Evolutionary conservation across 2,329 filamentous ascomycete species (phyloP).

Genomic region (Zymoseptoria ardabiliae): DNA sequence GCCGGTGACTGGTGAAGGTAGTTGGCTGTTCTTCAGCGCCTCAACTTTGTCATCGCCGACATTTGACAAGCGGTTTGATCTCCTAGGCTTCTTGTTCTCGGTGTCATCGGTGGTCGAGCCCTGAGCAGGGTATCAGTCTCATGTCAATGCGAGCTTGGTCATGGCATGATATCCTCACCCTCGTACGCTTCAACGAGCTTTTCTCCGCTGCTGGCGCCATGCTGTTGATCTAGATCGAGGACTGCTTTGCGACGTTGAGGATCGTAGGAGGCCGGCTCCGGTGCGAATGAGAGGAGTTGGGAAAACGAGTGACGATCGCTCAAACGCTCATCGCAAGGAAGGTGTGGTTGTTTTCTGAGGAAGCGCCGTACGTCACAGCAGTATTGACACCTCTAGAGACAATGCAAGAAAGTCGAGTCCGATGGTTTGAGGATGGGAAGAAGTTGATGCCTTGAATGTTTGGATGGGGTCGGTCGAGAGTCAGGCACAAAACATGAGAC

Average conservation of each 20-base stretch:
- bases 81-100: constrained; percentile 74
- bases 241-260: neutral
- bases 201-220: constrained; percentile 49
- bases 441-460: neutral
- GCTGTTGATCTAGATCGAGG: too few species aligned
- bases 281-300: neutral
- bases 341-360: neutral
- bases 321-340: neutral
- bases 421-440: neutral
- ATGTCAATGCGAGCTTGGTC: constrained; percentile 5
- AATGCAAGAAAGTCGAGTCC: neutral
- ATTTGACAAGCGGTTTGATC: constrained; percentile 59
- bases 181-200: constrained; percentile 75
- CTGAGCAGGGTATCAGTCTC: constrained; percentile 39
- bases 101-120: constrained; percentile 59
- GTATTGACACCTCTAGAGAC: neutral
- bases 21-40: constrained; percentile 58
- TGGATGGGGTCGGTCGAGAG: neutral
- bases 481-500: neutral
- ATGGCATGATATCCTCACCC: constrained; percentile 47
- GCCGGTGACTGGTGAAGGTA: constrained; percentile 75
- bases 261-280: neutral
- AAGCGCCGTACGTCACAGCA: too few species aligned
- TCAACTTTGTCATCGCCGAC: constrained; percentile 15
- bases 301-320: neutral